Evolutionary conservation across 257 asterid species (phyloP), one percentile per base, ranked within the genome.

Genomic region (Jasminum sambac): DNA sequence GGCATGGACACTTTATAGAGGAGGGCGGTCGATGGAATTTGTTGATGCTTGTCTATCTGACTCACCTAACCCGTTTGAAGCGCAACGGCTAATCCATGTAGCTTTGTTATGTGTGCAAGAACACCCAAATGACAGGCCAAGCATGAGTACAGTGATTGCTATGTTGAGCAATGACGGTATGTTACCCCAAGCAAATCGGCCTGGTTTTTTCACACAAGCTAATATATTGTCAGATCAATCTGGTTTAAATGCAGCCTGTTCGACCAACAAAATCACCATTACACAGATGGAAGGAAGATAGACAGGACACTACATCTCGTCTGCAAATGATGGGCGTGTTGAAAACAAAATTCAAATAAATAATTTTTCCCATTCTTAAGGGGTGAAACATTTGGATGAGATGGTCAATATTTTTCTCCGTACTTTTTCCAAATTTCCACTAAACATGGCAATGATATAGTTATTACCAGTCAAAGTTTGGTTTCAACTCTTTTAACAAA

Each of bases 1-100:
- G 77, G 81, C 81, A 38, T 77, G 77, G 77, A 40, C 36, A 24
- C 43, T 61, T 8, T 67, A 71, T 62, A 63, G 16, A n/a, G 77
- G 72, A 57, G 79, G 64, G 12, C 38, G 74, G 44, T 30, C 58
- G 0, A 17, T 55, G 17, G 83, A 74, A 19, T 60, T 69, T 36
- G 71, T 62, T 10, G 74, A 80, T 8, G 11, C 52, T 5, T 46
- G 16, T 62, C 23, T 66, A 24, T 21, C 11, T 34, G 55, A 40
- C n/a, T 50, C 46, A 14, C 61, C 48, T 64, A 12, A 25, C 23
- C 11, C 30, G 30, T 38, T 7, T 7, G 24, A 65, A 59, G 67
- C 69, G 8, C 36, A 43, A 4, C 37, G 79, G 2, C 40, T 64
- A 11, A 69, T 74, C 13, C 79, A 74, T 10, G 55, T 78, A 24